Evolutionary conservation across 441 rosid genomes (phyloP).

Genomic region (Cnidoscolus chayamansa): DNA sequence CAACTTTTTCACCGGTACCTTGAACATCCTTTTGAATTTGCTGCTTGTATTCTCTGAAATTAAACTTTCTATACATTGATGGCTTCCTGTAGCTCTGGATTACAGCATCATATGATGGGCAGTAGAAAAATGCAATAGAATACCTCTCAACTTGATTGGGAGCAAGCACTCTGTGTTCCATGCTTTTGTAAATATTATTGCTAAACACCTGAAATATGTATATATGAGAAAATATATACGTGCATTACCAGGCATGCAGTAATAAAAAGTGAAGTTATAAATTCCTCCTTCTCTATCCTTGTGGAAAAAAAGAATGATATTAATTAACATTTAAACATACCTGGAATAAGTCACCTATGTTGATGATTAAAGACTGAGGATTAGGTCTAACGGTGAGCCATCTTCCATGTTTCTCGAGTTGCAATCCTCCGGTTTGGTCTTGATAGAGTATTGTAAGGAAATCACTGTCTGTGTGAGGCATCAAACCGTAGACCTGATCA

Average conservation of each 20-base stretch:
- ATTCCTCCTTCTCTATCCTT: too few species aligned
- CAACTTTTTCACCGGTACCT: conserved; percentile 64
- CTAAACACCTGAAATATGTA: conserved; percentile 48
- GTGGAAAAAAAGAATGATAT: too few species aligned
- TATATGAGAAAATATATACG: too few species aligned
- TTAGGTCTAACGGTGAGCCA: conserved; percentile 48
- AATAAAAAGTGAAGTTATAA: too few species aligned
- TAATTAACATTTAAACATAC: conserved; percentile 10
- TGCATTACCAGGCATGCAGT: too few species aligned
- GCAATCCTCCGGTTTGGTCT: conserved; percentile 55
- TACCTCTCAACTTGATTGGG: conserved; percentile 45
- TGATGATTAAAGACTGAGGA: conserved; percentile 46
- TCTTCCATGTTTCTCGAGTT: conserved; percentile 42
- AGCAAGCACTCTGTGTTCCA: conserved; percentile 55
- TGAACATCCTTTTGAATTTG: conserved; percentile 49
- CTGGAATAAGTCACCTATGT: conserved; percentile 61
- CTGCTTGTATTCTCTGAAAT: conserved; percentile 46
- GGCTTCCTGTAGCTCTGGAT: conserved; percentile 40
- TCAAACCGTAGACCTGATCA: conserved; percentile 33
- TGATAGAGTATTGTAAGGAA: conserved; percentile 49
- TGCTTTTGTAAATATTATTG: conserved; percentile 57
- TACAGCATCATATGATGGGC: conserved; percentile 44
- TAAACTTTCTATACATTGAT: conserved; percentile 48
- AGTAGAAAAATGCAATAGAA: conserved; percentile 58
- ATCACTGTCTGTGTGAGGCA: conserved; percentile 61